Percentiles rank a stretch among this genome's conserved stretches.
These are phyloP conservation scores for Trametes punicea DNA, from an alignment of 768 basidiomycete species.

Conservation along the genomic window DNA sequence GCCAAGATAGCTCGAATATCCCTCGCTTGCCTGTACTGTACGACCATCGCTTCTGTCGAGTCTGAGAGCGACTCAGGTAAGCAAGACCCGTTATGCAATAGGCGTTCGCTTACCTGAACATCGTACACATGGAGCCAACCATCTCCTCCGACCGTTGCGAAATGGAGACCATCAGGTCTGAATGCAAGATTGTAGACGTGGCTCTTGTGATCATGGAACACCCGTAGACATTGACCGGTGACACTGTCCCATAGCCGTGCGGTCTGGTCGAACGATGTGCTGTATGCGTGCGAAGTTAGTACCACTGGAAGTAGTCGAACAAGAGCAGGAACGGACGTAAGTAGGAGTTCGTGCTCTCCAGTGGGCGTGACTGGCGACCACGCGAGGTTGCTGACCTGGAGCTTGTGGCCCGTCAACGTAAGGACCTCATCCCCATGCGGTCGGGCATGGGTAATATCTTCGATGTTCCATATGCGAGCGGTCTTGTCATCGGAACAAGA, in stretches of 20 bases:
- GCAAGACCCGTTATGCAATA: neutral
- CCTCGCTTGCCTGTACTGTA: constrained; percentile 63
- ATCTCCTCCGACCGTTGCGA: constrained; percentile 80
- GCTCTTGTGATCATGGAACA: constrained; percentile 68
- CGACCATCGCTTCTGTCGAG: constrained; percentile 51
- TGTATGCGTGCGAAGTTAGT: constrained; percentile 27
- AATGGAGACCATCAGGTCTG: constrained; percentile 66
- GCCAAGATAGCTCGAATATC: constrained; percentile 79
- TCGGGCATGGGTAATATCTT: constrained; percentile 37
- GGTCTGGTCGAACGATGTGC: constrained; percentile 78
- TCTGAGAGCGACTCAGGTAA: constrained; percentile 24
- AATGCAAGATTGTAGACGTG: constrained; percentile 74
- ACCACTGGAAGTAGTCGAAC: neutral
- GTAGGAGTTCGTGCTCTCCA: constrained; percentile 58
- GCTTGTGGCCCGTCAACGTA: constrained; percentile 60
- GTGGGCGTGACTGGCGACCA: constrained; percentile 62
- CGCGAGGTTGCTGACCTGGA: constrained; percentile 59
- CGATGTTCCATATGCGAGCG: constrained; percentile 72
- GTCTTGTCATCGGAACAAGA: constrained; percentile 83
- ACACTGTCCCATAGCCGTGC: constrained; percentile 81
- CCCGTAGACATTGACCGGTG: constrained; percentile 69
- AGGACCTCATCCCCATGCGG: constrained; percentile 33
- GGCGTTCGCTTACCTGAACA: constrained; percentile 47
- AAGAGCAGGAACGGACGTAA: constrained; percentile 51
- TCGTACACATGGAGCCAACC: constrained; percentile 73